These are phyloP conservation scores for Aeschynomene evenia DNA, from an alignment of 306 rosid genomes.

Conservation along the genomic window DNA sequence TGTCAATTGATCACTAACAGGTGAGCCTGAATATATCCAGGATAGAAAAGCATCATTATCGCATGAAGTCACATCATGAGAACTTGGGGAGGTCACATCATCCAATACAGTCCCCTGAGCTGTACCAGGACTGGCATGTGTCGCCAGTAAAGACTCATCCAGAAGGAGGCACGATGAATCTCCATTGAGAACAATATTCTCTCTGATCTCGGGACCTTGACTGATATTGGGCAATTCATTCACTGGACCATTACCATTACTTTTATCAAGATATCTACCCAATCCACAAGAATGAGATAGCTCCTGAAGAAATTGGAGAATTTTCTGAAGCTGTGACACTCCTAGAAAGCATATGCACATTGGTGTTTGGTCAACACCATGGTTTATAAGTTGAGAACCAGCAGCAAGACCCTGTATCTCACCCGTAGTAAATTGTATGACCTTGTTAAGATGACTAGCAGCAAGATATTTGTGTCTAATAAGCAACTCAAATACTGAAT, in stretches of 20 bases:
- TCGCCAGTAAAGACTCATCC: conserved; percentile 61
- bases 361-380: conserved; percentile 75
- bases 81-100: conserved; percentile 39
- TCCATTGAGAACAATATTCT: conserved; percentile 74
- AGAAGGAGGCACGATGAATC: conserved; percentile 79
- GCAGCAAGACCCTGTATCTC: conserved; percentile 73
- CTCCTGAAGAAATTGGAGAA: conserved; percentile 89
- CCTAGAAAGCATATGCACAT: conserved; percentile 88
- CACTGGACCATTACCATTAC: conserved; percentile 41
- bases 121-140: conserved; percentile 40
- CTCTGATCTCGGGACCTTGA: conserved; percentile 58
- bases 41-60: conserved; percentile 57
- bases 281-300: conserved; percentile 74
- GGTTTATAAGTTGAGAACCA: conserved; percentile 76
- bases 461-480: conserved; percentile 78
- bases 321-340: conserved; percentile 71
- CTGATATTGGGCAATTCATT: conserved; percentile 46
- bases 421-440: conserved; percentile 74
- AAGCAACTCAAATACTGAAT: conserved; percentile 64
- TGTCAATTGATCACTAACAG: conserved; percentile 72
- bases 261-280: conserved; percentile 67
- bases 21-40: conserved; percentile 73
- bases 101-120: conserved; percentile 43
- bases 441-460: conserved; percentile 76
- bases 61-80: conserved; percentile 47